Evolutionary conservation across 2,329 filamentous ascomycete species (phyloP), one percentile per base, ranked within the genome.

Genomic region (Colletotrichum limetticola): DNA sequence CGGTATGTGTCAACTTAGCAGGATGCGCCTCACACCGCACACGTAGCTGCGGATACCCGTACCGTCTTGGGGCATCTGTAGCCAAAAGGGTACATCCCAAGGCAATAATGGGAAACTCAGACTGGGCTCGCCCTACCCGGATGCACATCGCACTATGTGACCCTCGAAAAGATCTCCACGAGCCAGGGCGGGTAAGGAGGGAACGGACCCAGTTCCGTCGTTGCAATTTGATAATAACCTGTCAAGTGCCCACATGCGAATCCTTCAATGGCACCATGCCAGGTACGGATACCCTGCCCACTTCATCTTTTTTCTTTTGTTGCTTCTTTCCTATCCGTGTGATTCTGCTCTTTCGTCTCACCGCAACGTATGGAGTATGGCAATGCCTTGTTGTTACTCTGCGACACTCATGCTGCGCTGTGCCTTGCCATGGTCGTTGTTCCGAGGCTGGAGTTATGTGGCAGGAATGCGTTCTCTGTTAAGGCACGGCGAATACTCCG

Each of bases 391-490:
- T 19, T 46, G 6, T 11, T 19, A 16, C 37, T 42, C 19, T 55
- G 52, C 52, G 22, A 26, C 30, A 6, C 49, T 28, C 35, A 30
- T 70, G 32, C 58, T 68, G 24, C 37, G 49, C 35, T 22, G 59
- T 60, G 46, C 22, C 22, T 49, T 68, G 59, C 52, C 52, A 57
- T 52, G 52, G 66, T 37, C 12, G 19, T 49, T 53, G 66, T 49
- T 49, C 62, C 52, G 63, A n/a, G 19, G 42, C 42, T 19, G 42
- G 42, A 49, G 42, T 9, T 19, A 49, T 37, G 57, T 62, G 57
- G 37, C 46, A 71, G 35, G 30, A 32, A 53, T 42, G 35, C 42
- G 32, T n/a, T 32, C 53, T 37, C 53, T 37, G 49, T 64, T 58
- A 37, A 69, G 67, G 46, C 35, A 65, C 11, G 49, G 26, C n/a